phyloP scores from a whole-genome alignment of 1,139 yeast genomes.

The Kurtzmaniella quercitrusa region DNA sequence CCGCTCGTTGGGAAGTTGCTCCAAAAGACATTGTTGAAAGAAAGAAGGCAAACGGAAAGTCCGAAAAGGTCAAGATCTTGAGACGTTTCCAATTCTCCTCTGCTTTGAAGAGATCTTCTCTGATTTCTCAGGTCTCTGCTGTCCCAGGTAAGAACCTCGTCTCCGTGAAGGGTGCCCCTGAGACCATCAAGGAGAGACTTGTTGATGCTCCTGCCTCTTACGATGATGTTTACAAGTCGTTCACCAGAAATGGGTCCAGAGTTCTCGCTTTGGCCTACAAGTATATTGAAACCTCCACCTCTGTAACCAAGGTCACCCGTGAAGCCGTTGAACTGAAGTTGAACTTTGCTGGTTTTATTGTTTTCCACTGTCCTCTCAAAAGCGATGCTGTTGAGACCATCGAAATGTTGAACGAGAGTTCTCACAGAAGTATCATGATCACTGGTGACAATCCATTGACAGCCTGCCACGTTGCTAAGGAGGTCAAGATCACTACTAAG shows the following conservation, averaged over 20 bases:
- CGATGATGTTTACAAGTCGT: conserved; percentile 83
- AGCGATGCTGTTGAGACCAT: conserved; percentile 88
- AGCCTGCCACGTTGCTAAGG: conserved; percentile 96
- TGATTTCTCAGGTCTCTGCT: conserved; percentile 60
- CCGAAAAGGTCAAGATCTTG: conserved; percentile 62
- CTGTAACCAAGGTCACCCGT: conserved; percentile 57
- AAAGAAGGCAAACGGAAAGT: conserved; percentile 28
- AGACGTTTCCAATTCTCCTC: conserved; percentile 98
- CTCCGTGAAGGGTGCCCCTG: conserved; percentile 99
- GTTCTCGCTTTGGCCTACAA: conserved; percentile 93
- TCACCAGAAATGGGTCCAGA: conserved; percentile 94
- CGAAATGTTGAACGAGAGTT: conserved; percentile 88
- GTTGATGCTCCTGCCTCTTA: conserved; percentile 68
- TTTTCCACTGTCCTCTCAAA: conserved; percentile 96
- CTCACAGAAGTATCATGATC: conserved; percentile 95
- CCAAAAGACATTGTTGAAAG: conserved; percentile 64
- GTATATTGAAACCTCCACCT: conserved; percentile 50
- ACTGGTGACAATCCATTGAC: conserved; percentile 99
- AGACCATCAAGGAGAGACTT: conserved; percentile 81
- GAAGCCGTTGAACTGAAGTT: conserved; percentile 71
- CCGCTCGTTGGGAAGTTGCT: conserved; percentile 83
- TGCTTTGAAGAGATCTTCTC: conserved; percentile 90
- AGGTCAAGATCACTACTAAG: conserved; percentile 77
- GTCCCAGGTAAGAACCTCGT: conserved; percentile 57
- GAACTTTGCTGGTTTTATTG: conserved; percentile 86